Conservation (phyloP, 306 rosid genomes). For the Potentilla sterilis region DNA sequence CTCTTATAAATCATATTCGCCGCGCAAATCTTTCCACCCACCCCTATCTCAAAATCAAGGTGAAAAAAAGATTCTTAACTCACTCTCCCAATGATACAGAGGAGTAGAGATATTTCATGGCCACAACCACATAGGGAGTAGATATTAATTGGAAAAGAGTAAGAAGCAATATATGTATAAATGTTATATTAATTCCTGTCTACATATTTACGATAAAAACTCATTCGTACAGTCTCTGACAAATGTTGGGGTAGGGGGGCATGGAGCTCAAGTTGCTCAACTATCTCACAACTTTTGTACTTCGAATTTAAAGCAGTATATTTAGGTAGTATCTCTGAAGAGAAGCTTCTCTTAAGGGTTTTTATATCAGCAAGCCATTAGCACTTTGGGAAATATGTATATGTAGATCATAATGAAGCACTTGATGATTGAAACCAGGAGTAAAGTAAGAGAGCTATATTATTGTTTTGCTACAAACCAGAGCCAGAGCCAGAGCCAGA, state of each 20-base stretch:
- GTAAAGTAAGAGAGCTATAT: background rate
- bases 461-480: background rate
- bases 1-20: background rate
- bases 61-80: background rate
- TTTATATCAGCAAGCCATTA: background rate
- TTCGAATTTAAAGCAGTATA: background rate
- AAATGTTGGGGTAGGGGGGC: slow-evolving; percentile 13
- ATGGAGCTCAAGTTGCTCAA: slow-evolving; percentile 7
- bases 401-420: slow-evolving; percentile 9
- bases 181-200: background rate
- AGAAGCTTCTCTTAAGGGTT: too few relatives aligned
- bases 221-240: slow-evolving; percentile 10
- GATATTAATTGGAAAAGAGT: background rate
- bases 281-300: slow-evolving; percentile 3
- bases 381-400: slow-evolving; percentile 10
- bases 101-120: background rate
- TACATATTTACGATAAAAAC: background rate
- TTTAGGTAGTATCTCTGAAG: slow-evolving; percentile 3
- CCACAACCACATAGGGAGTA: background rate
- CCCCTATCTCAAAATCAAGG: too few relatives aligned
- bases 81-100: background rate
- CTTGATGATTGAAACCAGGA: slow-evolving; percentile 14
- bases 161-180: background rate
- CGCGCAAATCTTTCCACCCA: too few relatives aligned
- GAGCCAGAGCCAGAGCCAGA: background rate